phyloP scores from a whole-genome alignment of 768 basidiomycete species.

The Naematelia encephala region DNA sequence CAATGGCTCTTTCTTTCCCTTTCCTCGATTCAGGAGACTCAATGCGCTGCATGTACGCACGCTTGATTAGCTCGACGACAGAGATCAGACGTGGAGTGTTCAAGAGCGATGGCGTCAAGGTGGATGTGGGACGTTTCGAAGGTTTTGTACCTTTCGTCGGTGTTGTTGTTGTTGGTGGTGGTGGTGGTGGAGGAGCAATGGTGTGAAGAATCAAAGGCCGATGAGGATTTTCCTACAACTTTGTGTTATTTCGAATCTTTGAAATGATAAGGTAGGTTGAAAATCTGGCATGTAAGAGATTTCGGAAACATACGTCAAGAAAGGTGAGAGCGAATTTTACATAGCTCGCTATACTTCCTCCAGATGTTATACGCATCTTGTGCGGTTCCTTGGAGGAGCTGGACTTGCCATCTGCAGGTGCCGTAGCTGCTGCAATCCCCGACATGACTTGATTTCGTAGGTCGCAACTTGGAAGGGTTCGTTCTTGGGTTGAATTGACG shows the following conservation, averaged over 20 bases:
- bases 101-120: not conserved
- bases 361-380: conserved; percentile 35
- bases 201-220: conserved; percentile 34
- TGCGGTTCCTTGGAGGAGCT: conserved; percentile 21
- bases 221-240: conserved; percentile 23
- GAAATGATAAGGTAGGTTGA: not conserved
- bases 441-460: no score
- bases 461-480: no score
- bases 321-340: conserved; percentile 30
- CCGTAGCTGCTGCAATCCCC: not conserved
- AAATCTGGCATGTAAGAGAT: not conserved
- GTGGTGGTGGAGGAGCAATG: not conserved
- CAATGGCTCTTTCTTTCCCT: conserved; percentile 22
- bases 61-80: conserved; percentile 78
- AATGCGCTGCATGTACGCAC: conserved; percentile 57
- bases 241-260: not conserved
- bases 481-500: not conserved
- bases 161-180: no score
- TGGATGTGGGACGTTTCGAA: not conserved
- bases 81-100: conserved; percentile 66
- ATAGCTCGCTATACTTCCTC: conserved; percentile 25
- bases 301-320: conserved; percentile 20
- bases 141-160: no score
- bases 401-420: not conserved
- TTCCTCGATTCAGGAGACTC: conserved; percentile 6